phyloP scores from a whole-genome alignment of 306 rosid species.

The Cicer judaicum region DNA sequence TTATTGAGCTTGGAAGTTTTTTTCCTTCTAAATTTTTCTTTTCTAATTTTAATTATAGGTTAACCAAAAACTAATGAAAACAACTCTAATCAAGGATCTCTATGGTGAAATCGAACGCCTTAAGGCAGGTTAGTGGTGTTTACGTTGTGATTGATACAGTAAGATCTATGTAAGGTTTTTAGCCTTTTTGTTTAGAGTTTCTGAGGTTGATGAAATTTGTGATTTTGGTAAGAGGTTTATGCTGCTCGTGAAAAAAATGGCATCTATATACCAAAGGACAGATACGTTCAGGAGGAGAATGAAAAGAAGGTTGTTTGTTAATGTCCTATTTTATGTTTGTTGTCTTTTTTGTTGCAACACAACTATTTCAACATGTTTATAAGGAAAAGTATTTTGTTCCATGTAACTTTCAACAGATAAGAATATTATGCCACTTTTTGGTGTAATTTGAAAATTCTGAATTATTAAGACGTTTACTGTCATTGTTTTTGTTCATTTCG shows the following conservation, averaged over 20 bases:
- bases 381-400: not conserved
- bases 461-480: not conserved
- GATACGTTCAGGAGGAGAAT: slow-evolving; percentile 85
- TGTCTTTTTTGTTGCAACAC: slow-evolving; percentile 6
- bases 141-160: slow-evolving; percentile 9
- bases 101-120: slow-evolving; percentile 98
- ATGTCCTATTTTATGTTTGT: not conserved
- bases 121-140: slow-evolving; percentile 71
- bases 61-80: slow-evolving; percentile 97
- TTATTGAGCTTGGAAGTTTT: not conserved
- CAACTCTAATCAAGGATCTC: slow-evolving; percentile 95
- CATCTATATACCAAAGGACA: slow-evolving; percentile 90
- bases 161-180: not conserved
- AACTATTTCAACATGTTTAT: not conserved
- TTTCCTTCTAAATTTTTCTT: not conserved
- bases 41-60: slow-evolving; percentile 52
- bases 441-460: not conserved
- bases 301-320: slow-evolving; percentile 70
- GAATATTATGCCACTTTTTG: not conserved
- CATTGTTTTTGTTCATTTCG: not conserved
- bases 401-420: not conserved
- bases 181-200: slow-evolving; percentile 3
- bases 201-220: slow-evolving; percentile 30
- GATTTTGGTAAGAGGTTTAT: slow-evolving; percentile 74
- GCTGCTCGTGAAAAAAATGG: slow-evolving; percentile 98